These are phyloP conservation scores for Ostreobium quekettii DNA, from an alignment of 139 green algal genomes.

Conservation along the genomic window DNA sequence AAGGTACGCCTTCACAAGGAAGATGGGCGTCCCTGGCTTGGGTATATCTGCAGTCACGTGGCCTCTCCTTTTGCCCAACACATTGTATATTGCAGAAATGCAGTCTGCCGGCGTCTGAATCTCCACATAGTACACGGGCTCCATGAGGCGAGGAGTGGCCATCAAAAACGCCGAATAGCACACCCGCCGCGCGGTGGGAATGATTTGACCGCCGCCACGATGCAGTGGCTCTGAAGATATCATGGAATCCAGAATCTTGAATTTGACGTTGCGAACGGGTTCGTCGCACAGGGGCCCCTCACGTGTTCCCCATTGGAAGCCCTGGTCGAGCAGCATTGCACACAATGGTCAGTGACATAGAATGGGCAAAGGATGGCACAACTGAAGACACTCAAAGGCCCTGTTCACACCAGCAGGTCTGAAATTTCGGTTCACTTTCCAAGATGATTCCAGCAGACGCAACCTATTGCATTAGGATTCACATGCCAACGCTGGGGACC, in stretches of 20 bases:
- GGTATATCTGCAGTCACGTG: constrained; percentile 81
- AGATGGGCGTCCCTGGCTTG: constrained; percentile 80
- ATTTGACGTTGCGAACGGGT: constrained; percentile 95
- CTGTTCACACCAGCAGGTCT: too few relatives aligned
- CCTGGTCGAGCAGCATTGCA: too few relatives aligned
- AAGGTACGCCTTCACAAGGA: constrained; percentile 84
- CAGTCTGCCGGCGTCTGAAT: constrained; percentile 80
- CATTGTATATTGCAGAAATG: constrained; percentile 91
- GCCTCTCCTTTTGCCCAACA: constrained; percentile 90
- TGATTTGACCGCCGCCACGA: constrained; percentile 86
- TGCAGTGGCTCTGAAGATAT: constrained; percentile 67
- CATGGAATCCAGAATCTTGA: constrained; percentile 68
- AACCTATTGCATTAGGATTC: too few relatives aligned
- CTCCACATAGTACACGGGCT: constrained; percentile 74
- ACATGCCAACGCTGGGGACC: too few relatives aligned
- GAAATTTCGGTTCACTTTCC: too few relatives aligned
- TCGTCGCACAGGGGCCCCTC: constrained; percentile 97
- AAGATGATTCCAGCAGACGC: too few relatives aligned
- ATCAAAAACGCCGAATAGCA: constrained; percentile 94
- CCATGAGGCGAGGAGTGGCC: constrained; percentile 95
- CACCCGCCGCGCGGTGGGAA: constrained; percentile 81
- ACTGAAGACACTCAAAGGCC: too few relatives aligned
- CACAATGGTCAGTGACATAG: too few relatives aligned
- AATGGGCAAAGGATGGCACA: too few relatives aligned
- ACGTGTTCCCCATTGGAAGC: constrained; percentile 93